These are phyloP conservation scores for Mycena filopes DNA, from an alignment of 768 basidiomycete species.

Conservation along the genomic window DNA sequence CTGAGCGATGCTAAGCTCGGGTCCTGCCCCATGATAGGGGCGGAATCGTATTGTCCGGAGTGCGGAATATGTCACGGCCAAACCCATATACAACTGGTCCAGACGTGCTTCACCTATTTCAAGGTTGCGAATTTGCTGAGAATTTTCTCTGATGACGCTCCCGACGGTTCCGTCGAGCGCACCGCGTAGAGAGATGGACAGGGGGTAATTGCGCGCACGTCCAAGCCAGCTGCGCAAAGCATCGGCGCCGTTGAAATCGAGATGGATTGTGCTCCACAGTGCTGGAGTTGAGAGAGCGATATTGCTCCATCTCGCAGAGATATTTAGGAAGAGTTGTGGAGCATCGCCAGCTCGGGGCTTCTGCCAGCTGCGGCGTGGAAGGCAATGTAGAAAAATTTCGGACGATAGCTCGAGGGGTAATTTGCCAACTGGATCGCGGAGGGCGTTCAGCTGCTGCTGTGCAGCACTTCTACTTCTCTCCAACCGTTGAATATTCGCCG, in stretches of 20 bases:
- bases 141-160: not conserved
- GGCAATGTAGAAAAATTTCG: not conserved
- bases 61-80: no score
- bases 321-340: not conserved
- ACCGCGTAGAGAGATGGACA: not conserved
- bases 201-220: not conserved
- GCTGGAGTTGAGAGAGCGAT: not conserved
- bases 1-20: not conserved
- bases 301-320: conserved; percentile 2
- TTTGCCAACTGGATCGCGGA: not conserved
- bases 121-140: not conserved
- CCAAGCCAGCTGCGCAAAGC: not conserved
- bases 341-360: not conserved
- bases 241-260: not conserved
- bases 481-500: no score
- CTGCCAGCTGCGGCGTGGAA: not conserved
- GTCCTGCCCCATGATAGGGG: not conserved
- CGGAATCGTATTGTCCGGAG: no score
- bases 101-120: not conserved
- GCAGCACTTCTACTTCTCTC: not conserved
- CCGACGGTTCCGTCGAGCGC: not conserved
- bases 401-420: conserved; percentile 16
- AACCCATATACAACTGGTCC: no score
- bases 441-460: not conserved
- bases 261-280: not conserved